Evolutionary conservation across 2,329 filamentous ascomycete species (phyloP).

Genomic region (Verticillium longisporum): DNA sequence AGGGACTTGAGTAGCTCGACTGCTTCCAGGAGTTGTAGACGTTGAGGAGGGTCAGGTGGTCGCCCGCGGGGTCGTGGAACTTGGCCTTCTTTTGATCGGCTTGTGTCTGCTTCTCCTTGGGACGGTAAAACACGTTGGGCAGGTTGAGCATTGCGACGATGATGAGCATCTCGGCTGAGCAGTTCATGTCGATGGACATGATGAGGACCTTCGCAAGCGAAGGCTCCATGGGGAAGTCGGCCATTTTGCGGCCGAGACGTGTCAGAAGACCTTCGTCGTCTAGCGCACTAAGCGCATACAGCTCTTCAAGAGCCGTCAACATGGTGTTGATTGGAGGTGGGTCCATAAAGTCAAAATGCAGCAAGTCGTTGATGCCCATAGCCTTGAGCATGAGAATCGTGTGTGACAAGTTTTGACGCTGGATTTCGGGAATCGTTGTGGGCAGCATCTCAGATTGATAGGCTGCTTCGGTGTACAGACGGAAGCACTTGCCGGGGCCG

Average conservation of each 20-base stretch:
- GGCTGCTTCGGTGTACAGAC: conserved; percentile 89
- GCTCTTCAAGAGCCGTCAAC: conserved; percentile 89
- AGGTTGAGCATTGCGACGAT: conserved; percentile 94
- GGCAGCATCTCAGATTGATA: conserved; percentile 97
- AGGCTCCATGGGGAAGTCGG: conserved; percentile 97
- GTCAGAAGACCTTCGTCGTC: conserved; percentile 95
- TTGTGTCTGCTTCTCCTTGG: conserved; percentile 93
- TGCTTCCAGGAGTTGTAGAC: conserved; percentile 97
- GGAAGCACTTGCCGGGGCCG: conserved; percentile 91
- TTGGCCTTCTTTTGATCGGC: conserved; percentile 97
- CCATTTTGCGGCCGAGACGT: conserved; percentile 90
- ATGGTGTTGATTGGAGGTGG: conserved; percentile 96
- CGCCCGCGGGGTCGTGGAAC: conserved; percentile 91
- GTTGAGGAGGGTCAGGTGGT: conserved; percentile 91
- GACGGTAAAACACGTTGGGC: conserved; percentile 83
- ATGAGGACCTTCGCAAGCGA: conserved; percentile 87
- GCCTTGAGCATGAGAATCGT: conserved; percentile 98
- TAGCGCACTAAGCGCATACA: conserved; percentile 84
- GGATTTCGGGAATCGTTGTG: conserved; percentile 93
- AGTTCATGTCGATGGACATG: conserved; percentile 76
- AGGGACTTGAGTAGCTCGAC: conserved; percentile 72
- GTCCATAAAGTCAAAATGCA: conserved; percentile 99
- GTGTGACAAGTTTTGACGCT: conserved; percentile 83
- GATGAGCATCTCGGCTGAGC: conserved; percentile 87
- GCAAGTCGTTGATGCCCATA: conserved; percentile 96